Conservation (phyloP, 2,329 filamentous ascomycete genomes). For the Rhynchosporium secalis region DNA sequence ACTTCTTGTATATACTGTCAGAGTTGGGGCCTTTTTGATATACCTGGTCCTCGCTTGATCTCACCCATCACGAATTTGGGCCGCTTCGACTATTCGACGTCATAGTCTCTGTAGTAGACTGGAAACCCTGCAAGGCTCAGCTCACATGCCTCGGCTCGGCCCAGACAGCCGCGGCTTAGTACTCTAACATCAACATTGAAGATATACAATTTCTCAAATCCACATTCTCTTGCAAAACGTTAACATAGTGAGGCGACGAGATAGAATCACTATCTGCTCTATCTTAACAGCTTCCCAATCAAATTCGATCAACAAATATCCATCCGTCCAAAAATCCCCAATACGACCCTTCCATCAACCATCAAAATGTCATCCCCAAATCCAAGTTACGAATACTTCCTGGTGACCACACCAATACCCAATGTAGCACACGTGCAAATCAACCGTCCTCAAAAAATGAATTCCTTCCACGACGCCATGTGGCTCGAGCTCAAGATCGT, state of each 20-base stretch:
- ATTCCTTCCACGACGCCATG: slow-evolving; percentile 82
- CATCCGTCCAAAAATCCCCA: background rate
- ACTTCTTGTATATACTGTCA: too few relatives aligned
- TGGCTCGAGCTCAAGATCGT: slow-evolving; percentile 78
- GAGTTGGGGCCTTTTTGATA: too few relatives aligned
- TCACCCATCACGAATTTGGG: too few relatives aligned
- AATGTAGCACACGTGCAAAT: slow-evolving; percentile 91
- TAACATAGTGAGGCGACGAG: background rate
- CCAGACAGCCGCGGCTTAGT: background rate
- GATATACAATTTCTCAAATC: background rate
- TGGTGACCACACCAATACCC: slow-evolving; percentile 67
- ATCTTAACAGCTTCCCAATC: too few relatives aligned
- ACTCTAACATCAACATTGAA: slow-evolving; percentile 10
- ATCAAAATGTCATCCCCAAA: slow-evolving; percentile 9
- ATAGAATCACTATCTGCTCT: too few relatives aligned
- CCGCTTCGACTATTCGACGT: too few relatives aligned
- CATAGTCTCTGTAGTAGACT: too few relatives aligned
- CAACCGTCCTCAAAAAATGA: slow-evolving; percentile 82
- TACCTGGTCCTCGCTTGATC: too few relatives aligned
- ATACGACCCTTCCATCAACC: background rate
- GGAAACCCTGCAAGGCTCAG: background rate
- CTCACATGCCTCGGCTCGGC: slow-evolving; percentile 9
- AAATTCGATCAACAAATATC: too few relatives aligned
- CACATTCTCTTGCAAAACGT: background rate
- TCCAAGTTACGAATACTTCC: slow-evolving; percentile 42